A percentile compares a stretch with the other conserved stretches of the same genome.
These are phyloP conservation scores for Boletus sp. DNA, from an alignment of 768 basidiomycete species.

Conservation along the genomic window DNA sequence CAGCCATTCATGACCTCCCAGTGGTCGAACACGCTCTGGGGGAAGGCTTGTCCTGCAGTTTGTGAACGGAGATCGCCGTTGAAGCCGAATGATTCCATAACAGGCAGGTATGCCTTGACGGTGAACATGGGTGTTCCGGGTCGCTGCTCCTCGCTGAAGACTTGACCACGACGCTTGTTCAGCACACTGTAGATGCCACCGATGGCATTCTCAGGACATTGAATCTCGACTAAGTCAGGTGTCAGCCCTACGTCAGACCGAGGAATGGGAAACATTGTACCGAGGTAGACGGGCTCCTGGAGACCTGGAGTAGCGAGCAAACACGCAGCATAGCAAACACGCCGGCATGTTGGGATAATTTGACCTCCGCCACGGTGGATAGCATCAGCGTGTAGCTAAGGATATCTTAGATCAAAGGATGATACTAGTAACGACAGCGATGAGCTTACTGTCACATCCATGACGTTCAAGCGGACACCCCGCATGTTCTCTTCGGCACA, in stretches of 20 bases:
- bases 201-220: constrained; percentile 95
- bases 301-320: constrained; percentile 86
- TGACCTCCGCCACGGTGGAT: constrained; percentile 99
- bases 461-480: constrained; percentile 92
- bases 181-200: constrained; percentile 93
- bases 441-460: constrained; percentile 84
- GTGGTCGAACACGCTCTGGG: constrained; percentile 91
- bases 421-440: not conserved
- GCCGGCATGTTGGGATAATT: constrained; percentile 94
- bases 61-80: constrained; percentile 91
- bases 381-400: constrained; percentile 92
- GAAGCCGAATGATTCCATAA: constrained; percentile 94
- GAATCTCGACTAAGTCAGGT: constrained; percentile 75
- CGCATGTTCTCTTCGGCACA: constrained; percentile 98
- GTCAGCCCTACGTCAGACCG: constrained; percentile 11
- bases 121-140: constrained; percentile 99
- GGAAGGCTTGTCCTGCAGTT: constrained; percentile 97
- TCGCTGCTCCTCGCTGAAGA: constrained; percentile 96
- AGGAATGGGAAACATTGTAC: constrained; percentile 35
- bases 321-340: constrained; percentile 94
- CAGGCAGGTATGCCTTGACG: constrained; percentile 94
- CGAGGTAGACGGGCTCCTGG: constrained; percentile 95
- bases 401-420: not conserved
- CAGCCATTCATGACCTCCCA: constrained; percentile 85
- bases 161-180: constrained; percentile 98